These are phyloP conservation scores for Pichia sp. DNA, from an alignment of 1,139 yeast genomes.

Conservation along the genomic window DNA sequence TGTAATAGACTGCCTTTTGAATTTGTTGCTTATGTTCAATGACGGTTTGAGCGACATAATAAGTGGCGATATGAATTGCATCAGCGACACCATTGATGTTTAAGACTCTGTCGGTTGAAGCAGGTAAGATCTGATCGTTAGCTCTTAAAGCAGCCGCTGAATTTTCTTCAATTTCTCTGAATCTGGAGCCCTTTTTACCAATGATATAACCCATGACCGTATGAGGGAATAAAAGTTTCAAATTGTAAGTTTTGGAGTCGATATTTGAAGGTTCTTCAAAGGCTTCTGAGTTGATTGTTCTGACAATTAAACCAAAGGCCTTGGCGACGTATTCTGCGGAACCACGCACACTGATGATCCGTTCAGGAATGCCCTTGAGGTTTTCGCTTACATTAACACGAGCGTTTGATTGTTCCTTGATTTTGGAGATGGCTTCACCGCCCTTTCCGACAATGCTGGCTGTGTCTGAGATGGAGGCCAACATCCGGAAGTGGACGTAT, in stretches of 20 bases:
- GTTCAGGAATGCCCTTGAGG: constrained; percentile 68
- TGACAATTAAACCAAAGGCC: constrained; percentile 73
- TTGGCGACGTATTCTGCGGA: constrained; percentile 78
- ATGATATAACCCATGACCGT: constrained; percentile 80
- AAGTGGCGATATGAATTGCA: constrained; percentile 82
- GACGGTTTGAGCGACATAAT: constrained; percentile 67
- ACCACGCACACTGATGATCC: constrained; percentile 77
- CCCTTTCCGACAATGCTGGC: constrained; percentile 73
- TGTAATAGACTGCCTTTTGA: constrained; percentile 56
- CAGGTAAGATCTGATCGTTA: constrained; percentile 71
- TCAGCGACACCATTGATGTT: constrained; percentile 80
- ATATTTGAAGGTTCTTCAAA: constrained; percentile 61
- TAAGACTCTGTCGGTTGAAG: constrained; percentile 76
- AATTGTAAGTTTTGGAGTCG: constrained; percentile 52
- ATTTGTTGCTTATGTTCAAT: constrained; percentile 56
- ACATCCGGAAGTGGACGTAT: constrained; percentile 67
- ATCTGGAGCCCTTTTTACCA: constrained; percentile 74
- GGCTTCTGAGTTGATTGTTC: constrained; percentile 68
- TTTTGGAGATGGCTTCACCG: constrained; percentile 67
- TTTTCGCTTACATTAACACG: constrained; percentile 79
- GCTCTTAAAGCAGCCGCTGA: constrained; percentile 82
- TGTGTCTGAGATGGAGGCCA: constrained; percentile 77
- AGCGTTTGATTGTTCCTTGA: constrained; percentile 65
- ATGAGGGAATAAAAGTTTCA: constrained; percentile 74
- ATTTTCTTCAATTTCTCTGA: constrained; percentile 79